Conservation (phyloP, 2,329 filamentous ascomycete species). For the Neofusicoccum parvum region DNA sequence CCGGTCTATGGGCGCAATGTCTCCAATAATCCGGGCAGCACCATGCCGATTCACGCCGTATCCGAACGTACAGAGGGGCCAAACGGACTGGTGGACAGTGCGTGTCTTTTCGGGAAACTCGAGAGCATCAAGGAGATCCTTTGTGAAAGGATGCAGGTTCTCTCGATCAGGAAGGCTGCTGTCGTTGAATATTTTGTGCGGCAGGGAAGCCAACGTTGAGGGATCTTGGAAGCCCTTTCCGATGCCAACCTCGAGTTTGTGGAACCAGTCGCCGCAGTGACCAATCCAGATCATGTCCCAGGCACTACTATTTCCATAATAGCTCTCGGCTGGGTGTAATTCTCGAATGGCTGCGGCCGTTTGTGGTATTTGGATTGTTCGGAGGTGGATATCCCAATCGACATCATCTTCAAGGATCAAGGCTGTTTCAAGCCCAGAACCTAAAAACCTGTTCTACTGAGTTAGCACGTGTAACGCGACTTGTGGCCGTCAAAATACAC, state of each 20-base stretch:
- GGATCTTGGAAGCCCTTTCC: conserved; percentile 24
- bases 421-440: conserved; percentile 43
- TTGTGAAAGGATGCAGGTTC: conserved; percentile 45
- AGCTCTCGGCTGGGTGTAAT: conserved; percentile 34
- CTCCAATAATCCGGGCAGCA: conserved; percentile 32
- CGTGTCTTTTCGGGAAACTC: conserved; percentile 41
- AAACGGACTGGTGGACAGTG: conserved; percentile 43
- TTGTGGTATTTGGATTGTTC: conserved; percentile 45
- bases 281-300: conserved; percentile 50
- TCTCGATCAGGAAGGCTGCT: conserved; percentile 37
- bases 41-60: conserved; percentile 39
- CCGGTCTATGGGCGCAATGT: conserved; percentile 34
- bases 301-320: conserved; percentile 42
- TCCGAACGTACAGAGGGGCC: conserved; percentile 48
- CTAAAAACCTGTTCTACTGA: conserved; percentile 39
- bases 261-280: conserved; percentile 47
- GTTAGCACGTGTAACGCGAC: conserved; percentile 1
- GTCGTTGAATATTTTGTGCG: conserved; percentile 40
- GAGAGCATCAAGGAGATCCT: conserved; percentile 38
- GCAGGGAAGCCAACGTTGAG: conserved; percentile 34
- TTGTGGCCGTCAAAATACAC: conserved; percentile 28
- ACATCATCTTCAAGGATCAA: conserved; percentile 51
- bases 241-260: conserved; percentile 29
- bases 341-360: conserved; percentile 43
- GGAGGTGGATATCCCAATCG: conserved; percentile 49